Base-by-base conservation (phyloP, 2,329 filamentous ascomycete genomes). In the Aspergillus ustus region DNA sequence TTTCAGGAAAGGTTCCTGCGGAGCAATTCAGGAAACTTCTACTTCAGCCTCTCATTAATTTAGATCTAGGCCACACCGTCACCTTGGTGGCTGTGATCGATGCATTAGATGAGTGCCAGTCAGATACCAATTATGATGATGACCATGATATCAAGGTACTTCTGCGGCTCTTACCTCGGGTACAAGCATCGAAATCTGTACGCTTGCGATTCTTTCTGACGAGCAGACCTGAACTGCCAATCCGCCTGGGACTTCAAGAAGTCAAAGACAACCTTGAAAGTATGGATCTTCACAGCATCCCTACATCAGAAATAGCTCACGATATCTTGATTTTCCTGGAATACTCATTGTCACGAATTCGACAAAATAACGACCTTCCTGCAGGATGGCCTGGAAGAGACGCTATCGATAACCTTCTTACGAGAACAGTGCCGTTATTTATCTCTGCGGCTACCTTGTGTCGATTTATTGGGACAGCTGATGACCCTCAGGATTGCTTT, bases 11-110 rank as follows among this genome's bases (percentile, higher is more conserved):
- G 63, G 56, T 59, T 1, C 64, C 75, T 0, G 60, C 31, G 3
- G 65, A 73, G 44, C 71, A 77, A 51, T 77, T 73, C 57, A 34
- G 71, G 3, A 64, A 70, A 37, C 63, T 77, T 7, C 25, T 76
- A 22, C 64, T 69, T 22, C 45, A 68, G 7, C 73, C 71, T 7
- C 60, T 76, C 2, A 17, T 50, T 1, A 25, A 28, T 4, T 15
- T 67, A 13, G 29, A 60, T 7, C 62, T 55, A 43, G 19, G 40
- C 20, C 52, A 52, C 9, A 45, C 53, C 49, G 28, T 49, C 56
- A 62, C 53, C 1, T 55, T 63, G 43, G 49, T 69, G 4, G 61
- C 70, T 20, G 68, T 76, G 22, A 69, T 72, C 15, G 70, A 73
- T 62, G 68, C 68, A 4, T 53, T 74, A 15, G 71, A 77, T 60